A percentile compares a stretch with the other conserved stretches of the same genome.
These are phyloP conservation scores for Didymella arachidicola DNA, from an alignment of 2,329 filamentous ascomycete genomes.

Conservation along the genomic window DNA sequence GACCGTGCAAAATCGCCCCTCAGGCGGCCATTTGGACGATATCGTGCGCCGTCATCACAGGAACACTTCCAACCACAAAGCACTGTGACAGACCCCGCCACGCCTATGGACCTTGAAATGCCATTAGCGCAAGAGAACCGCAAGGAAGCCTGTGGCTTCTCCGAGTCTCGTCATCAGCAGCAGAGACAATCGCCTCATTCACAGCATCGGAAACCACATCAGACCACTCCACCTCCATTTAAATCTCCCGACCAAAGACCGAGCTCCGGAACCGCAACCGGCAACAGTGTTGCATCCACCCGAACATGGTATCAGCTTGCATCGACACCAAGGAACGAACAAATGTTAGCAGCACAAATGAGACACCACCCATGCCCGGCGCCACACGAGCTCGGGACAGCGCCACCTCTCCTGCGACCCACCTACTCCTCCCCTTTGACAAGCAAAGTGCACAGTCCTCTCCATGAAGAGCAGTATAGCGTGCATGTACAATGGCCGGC, in stretches of 20 bases:
- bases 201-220: conserved; percentile 16
- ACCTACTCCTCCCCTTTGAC: conserved; percentile 24
- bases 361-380: conserved; percentile 34
- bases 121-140: conserved; percentile 10
- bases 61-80: conserved; percentile 31
- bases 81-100: conserved; percentile 32
- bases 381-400: conserved; percentile 17
- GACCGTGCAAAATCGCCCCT: conserved; percentile 22
- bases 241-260: background rate
- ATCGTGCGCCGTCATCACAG: conserved; percentile 28
- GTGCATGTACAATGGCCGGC: conserved; percentile 11
- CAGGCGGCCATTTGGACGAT: conserved; percentile 32
- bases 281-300: background rate
- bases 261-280: background rate
- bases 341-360: conserved; percentile 12
- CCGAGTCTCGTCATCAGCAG: background rate
- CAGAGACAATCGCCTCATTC: conserved; percentile 15
- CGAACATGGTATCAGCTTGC: conserved; percentile 4
- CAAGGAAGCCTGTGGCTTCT: background rate
- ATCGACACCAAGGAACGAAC: conserved; percentile 7
- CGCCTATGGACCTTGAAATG: conserved; percentile 22
- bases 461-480: background rate
- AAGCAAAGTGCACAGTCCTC: conserved; percentile 3
- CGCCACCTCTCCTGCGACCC: conserved; percentile 19
- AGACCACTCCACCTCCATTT: background rate